Evolutionary conservation across 139 green algal species (phyloP), one percentile per base, ranked within the genome.

Genomic region (Coccomyxa sp.): DNA sequence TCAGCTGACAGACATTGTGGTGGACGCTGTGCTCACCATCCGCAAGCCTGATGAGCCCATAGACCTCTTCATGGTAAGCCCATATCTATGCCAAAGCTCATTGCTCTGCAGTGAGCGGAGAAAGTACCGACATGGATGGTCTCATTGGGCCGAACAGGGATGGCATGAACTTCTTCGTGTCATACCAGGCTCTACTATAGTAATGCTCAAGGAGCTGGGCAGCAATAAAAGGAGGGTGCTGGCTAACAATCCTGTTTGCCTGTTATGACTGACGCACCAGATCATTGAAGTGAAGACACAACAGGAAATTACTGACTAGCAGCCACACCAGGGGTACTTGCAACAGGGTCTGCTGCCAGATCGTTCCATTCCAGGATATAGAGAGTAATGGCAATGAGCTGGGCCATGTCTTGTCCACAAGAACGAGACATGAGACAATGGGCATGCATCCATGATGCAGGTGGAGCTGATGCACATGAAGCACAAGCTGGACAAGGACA

Each of bases 381-480:
- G 38, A 7, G 38, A 51, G 38, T 3, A 51, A 51, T 51, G 38
- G 38, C 38, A 51, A 51, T 3, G 38, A 51, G 38, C 38, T 51
- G 38, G 38, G 38, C 7, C 38, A 51, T 51, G 38, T 51, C 38
- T 11, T 51, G 38, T 51, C 38, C 38, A 51, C 7, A 7, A 51
- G 38, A 51, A 51, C 38, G 38, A 7, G 38, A 51, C 3, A 21
- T 78, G 25, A 27, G 71, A 81, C 21, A 30, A 81, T 30, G 23
- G 67, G 77, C 31, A 81, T 58, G 3, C 14, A 15, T 80, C 14
- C 76, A 25, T 14, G 14, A 16, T 68, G 63, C 89, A 97, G 94
- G 93, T 99, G 30, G 97, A 99, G 88, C 94, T 98, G 79, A 98
- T 99, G 97, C 92, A 97, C 90, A 99, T 99, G 97, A 89, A 91